Conservation (phyloP, 495 filamentous ascomycete species). For the Penicillium turbatum region DNA sequence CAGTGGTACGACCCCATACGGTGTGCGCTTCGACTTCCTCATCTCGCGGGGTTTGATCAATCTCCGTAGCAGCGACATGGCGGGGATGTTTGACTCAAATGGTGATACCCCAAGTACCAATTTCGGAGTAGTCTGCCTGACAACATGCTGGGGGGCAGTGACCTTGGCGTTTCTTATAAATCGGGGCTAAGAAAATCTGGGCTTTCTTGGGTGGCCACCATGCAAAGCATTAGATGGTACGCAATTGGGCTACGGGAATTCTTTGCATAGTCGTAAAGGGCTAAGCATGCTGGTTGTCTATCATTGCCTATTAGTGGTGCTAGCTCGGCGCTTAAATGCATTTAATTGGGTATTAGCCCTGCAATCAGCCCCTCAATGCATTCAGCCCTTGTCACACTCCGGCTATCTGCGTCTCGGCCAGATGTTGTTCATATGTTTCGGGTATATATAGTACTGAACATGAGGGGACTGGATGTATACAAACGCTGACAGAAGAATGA, state of each 20-base stretch:
- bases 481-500: too few species aligned
- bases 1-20: not conserved
- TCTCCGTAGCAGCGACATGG: not conserved
- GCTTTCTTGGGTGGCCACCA: not conserved
- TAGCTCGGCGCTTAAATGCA: not conserved
- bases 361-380: not conserved
- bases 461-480: too few species aligned
- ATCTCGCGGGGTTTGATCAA: not conserved
- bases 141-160: not conserved
- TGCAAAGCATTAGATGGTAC: not conserved
- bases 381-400: not conserved
- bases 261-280: not conserved
- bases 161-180: not conserved
- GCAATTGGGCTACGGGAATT: not conserved
- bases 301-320: not conserved
- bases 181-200: not conserved
- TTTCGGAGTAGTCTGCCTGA: not conserved
- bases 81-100: not conserved
- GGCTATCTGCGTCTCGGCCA: not conserved
- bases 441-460: too few species aligned
- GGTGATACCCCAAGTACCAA: not conserved
- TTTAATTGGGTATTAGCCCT: not conserved
- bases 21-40: not conserved
- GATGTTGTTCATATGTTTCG: too few species aligned
- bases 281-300: not conserved